Conservation (phyloP, 2,329 filamentous ascomycete species). For the Colletotrichum coccodes region DNA sequence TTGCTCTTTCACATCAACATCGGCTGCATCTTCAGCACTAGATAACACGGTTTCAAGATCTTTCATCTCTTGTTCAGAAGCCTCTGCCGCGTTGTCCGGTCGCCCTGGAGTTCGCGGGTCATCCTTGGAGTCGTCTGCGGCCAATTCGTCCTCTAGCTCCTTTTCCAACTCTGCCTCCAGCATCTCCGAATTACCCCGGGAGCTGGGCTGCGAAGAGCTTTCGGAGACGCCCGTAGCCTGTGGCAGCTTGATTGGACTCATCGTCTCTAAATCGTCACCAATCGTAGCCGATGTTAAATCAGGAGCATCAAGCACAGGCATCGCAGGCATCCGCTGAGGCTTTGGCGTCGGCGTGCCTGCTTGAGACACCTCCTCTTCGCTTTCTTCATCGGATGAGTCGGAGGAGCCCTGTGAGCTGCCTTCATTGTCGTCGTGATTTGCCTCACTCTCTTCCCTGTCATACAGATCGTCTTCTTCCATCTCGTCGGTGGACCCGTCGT, state of each 20-base stretch:
- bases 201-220: background rate
- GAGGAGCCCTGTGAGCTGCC: background rate
- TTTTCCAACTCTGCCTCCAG: constrained; percentile 21
- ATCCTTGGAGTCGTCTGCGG: background rate
- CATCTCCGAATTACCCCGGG: constrained; percentile 10
- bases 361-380: constrained; percentile 12
- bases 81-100: background rate
- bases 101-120: background rate
- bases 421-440: background rate
- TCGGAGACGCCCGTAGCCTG: background rate
- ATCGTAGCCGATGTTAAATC: constrained; percentile 8
- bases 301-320: background rate
- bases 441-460: constrained; percentile 23
- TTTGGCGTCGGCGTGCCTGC: constrained; percentile 21
- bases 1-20: background rate
- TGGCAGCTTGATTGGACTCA: constrained; percentile 29
- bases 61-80: background rate
- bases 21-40: background rate
- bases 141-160: constrained; percentile 23
- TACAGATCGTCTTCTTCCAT: constrained; percentile 2
- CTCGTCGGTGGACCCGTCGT: constrained; percentile 24
- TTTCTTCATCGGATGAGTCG: background rate
- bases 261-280: constrained; percentile 23
- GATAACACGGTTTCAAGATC: background rate
- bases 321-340: background rate